phyloP scores from a whole-genome alignment of 1,284 basidiomycete species.

The Sporisorium exsertum region DNA sequence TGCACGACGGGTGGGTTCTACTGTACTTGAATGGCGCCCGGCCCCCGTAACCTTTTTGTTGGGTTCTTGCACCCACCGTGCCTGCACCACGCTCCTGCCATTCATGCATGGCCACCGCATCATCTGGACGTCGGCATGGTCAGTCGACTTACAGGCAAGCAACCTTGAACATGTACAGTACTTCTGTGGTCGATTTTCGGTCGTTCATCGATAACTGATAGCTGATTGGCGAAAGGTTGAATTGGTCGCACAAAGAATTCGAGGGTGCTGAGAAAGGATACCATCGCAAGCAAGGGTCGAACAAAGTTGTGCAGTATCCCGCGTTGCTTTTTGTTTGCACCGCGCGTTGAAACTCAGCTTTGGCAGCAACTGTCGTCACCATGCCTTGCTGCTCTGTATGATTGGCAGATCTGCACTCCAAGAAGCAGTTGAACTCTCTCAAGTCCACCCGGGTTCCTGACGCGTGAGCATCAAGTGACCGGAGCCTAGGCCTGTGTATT shows the following conservation, averaged over 20 bases:
- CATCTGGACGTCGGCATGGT: not conserved
- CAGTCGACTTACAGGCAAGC: not conserved
- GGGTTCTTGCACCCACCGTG: not conserved
- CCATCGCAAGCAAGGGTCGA: not conserved
- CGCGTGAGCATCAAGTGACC: too few relatives aligned
- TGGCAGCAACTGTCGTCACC: not conserved
- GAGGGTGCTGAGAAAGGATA: conserved; percentile 2
- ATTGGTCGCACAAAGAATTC: not conserved
- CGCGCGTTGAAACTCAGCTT: conserved; percentile 3
- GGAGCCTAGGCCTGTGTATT: too few relatives aligned
- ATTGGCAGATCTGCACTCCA: not conserved
- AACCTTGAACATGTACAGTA: not conserved
- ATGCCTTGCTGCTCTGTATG: not conserved
- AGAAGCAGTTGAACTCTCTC: too few relatives aligned
- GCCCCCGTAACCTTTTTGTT: not conserved
- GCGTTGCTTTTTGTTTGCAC: conserved; percentile 1
- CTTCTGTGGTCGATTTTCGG: not conserved
- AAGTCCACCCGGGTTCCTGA: too few relatives aligned
- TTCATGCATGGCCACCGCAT: not conserved
- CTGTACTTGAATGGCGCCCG: not conserved
- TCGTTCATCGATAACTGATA: conserved; percentile 2
- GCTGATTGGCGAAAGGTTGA: not conserved
- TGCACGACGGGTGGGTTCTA: not conserved
- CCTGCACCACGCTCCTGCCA: not conserved
- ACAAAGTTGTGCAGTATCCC: conserved; percentile 6